A percentile compares a stretch with the other conserved stretches of the same genome.
phyloP scores from a whole-genome alignment of 2,329 filamentous ascomycete species.

The Phialophora macrospora region DNA sequence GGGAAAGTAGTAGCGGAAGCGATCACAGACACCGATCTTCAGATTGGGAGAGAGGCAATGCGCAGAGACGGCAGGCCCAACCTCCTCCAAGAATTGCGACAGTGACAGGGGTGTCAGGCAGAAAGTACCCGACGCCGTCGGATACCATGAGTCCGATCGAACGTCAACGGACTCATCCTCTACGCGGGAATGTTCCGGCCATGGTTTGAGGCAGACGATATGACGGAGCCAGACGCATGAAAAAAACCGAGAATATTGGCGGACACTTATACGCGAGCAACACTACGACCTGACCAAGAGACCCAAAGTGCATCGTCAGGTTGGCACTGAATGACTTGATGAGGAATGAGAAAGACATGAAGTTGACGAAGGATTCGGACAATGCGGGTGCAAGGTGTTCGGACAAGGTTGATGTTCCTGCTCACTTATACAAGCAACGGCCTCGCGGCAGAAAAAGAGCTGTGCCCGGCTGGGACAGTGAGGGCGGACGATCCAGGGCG shows the following conservation, averaged over 20 bases:
- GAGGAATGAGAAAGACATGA: constrained; percentile 3
- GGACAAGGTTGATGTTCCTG: neutral
- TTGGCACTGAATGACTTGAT: neutral
- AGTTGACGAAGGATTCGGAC: neutral
- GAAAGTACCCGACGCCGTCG: constrained; percentile 34
- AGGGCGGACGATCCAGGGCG: neutral
- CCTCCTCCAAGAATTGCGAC: constrained; percentile 31
- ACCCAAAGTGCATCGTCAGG: neutral
- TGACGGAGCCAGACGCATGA: neutral
- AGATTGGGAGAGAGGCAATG: constrained; percentile 28
- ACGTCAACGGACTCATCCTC: constrained; percentile 29
- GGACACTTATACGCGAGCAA: neutral
- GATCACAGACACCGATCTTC: constrained; percentile 31
- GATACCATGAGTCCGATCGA: constrained; percentile 35
- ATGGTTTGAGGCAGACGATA: constrained; percentile 18
- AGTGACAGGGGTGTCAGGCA: constrained; percentile 36
- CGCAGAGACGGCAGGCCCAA: constrained; percentile 24
- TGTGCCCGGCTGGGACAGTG: neutral
- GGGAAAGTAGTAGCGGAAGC: constrained; percentile 36
- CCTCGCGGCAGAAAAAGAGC: constrained; percentile 8
- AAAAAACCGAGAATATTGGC: neutral
- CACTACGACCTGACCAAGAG: neutral
- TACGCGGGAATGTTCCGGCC: constrained; percentile 28
- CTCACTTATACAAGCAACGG: neutral
- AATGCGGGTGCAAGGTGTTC: neutral